Base-by-base conservation (phyloP, 352 stramenopile genomes). In the Phytophthora sp. region DNA sequence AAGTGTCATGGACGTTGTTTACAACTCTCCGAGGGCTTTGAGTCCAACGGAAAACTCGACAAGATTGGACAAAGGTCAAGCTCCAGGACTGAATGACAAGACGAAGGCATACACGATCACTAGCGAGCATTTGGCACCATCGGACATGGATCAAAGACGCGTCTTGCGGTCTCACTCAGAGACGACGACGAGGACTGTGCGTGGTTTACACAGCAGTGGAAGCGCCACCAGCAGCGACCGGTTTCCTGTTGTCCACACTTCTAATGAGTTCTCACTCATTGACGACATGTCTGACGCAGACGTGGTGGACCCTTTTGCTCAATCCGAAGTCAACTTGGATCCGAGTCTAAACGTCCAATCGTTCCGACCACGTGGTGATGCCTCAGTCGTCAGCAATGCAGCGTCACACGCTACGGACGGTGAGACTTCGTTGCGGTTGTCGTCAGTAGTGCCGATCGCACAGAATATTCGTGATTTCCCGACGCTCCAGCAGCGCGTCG, bases 401-500 rank as follows among this genome's bases (percentile, higher is more conserved):
- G 23, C 36, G 13, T 13, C 62, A 8, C 12, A 23, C 23, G 12
- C 24, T 35, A 50, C 57, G 13, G 59, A 66, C 20, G 16, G 20
- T 5, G 58, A 61, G 7, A 8, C n/a, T 11, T 13, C 52, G 8
- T 45, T 45, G 24, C 63, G 23, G 13, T 45, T 62, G 26, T 65
- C 71, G 20, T 59, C 71, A 4, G 35, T 49, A 26, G 49, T 57
- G 21, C 42, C 57, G 1, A 59, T 63, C 30, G 44, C 74, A 7
- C 59, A 65, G n/a, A 67, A 63, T 3, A 83, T 90, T 51, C 47
- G 36, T 5, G 76, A 84, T 54, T 79, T 84, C 27, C 41, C 66
- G 26, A 65, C 72, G 21, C 57, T 91, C n/a, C 76, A 89, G 21
- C 57, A 79, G 26, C 84, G 81, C 8, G 74, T 92, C 7, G 80